Conservation (phyloP, 345 rosid species). For the Eucalyptus dawsonii region DNA sequence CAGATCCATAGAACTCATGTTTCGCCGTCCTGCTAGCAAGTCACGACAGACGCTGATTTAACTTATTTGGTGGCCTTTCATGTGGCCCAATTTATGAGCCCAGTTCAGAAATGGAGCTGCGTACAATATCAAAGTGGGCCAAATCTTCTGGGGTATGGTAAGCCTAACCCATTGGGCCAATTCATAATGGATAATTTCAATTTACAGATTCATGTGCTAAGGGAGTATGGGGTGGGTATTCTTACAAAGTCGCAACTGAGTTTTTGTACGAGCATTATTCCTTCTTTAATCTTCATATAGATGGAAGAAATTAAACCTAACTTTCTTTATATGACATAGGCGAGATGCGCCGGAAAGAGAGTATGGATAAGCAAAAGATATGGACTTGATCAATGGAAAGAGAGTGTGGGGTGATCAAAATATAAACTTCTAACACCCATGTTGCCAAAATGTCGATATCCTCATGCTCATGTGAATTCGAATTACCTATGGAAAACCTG, state of each 20-base stretch:
- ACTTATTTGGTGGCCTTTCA: not conserved
- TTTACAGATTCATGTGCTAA: not conserved
- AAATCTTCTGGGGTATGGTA: not conserved
- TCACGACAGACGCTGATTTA: not conserved
- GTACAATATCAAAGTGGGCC: not conserved
- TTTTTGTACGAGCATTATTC: not conserved
- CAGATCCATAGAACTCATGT: not conserved
- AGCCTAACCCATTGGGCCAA: not conserved
- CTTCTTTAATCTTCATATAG: not conserved
- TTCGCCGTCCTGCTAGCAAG: not conserved
- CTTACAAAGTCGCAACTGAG: not conserved
- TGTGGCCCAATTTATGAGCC: not conserved
- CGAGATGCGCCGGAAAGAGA: not conserved
- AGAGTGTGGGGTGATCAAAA: not conserved
- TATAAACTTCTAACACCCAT: not conserved
- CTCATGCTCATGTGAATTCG: not conserved
- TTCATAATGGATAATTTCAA: not conserved
- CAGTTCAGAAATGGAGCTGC: not conserved
- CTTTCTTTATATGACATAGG: not conserved
- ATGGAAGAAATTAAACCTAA: not conserved
- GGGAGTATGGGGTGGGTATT: not conserved
- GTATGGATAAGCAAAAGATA: no score
- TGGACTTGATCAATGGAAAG: not conserved
- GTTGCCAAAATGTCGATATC: not conserved
- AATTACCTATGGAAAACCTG: not conserved